A percentile compares a stretch with the other conserved stretches of the same genome.
These are phyloP conservation scores for Candida tibetensis DNA, from an alignment of 805 yeast genomes.

Conservation along the genomic window DNA sequence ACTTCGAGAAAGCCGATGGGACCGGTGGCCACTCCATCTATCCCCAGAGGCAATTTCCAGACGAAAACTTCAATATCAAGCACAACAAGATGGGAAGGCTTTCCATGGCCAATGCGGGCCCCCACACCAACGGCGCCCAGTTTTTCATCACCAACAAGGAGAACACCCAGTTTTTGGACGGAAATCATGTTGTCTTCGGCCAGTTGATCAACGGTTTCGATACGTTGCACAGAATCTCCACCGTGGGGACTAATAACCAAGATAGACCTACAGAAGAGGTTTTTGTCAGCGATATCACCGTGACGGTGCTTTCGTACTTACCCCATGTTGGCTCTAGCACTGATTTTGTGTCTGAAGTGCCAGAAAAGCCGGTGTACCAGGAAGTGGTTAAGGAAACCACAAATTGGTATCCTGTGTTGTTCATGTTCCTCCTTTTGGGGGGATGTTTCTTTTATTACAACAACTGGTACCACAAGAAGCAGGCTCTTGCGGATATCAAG, in stretches of 20 bases:
- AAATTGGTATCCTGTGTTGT: conserved; percentile 11
- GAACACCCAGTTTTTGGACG: conserved; percentile 19
- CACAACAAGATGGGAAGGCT: conserved; percentile 25
- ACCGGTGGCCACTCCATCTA: conserved; percentile 18
- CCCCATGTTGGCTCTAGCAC: neutral
- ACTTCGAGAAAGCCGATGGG: conserved; percentile 18
- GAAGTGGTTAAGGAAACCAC: conserved; percentile 9
- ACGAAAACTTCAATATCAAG: conserved; percentile 22
- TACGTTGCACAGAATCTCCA: conserved; percentile 20
- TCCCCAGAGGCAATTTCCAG: conserved; percentile 12
- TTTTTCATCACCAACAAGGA: conserved; percentile 21
- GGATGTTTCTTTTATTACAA: conserved; percentile 11
- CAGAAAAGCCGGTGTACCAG: conserved; percentile 2
- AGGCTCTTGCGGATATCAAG: conserved; percentile 24
- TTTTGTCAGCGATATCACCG: conserved; percentile 13
- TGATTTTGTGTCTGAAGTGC: neutral
- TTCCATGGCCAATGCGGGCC: conserved; percentile 26
- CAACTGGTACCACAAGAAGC: conserved; percentile 20
- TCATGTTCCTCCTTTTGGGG: conserved; percentile 10
- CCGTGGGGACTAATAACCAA: neutral
- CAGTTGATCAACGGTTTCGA: conserved; percentile 24
- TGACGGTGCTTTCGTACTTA: neutral
- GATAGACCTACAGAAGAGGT: conserved; percentile 17
- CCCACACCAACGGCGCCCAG: conserved; percentile 23
- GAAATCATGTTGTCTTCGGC: conserved; percentile 27